Conservation (phyloP, 371 early-diverging fungal species). For the Saksenaea oblongispora region DNA sequence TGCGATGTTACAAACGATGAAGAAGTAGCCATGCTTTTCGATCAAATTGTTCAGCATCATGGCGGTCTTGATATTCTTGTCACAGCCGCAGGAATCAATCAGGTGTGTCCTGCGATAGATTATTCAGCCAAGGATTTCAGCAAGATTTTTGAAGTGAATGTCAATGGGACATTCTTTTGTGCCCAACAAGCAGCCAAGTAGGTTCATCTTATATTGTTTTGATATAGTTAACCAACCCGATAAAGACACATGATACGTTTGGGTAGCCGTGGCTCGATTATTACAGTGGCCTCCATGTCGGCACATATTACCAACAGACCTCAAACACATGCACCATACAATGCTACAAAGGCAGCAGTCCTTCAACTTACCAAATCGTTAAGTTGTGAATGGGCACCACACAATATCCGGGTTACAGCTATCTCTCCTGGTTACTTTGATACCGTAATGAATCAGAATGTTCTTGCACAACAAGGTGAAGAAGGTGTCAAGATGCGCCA, state of each 20-base stretch:
- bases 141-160: conserved; percentile 36
- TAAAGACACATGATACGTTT: conserved; percentile 37
- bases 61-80: conserved; percentile 30
- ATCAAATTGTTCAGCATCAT: conserved; percentile 30
- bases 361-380: conserved; percentile 42
- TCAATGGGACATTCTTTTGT: conserved; percentile 35
- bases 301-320: conserved; percentile 39
- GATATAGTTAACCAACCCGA: not conserved
- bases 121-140: conserved; percentile 26
- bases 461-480: conserved; percentile 33
- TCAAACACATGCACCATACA: conserved; percentile 43
- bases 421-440: conserved; percentile 48
- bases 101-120: conserved; percentile 26
- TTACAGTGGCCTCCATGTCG: conserved; percentile 48
- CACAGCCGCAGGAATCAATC: conserved; percentile 29
- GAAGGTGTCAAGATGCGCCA: conserved; percentile 25
- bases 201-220: not conserved
- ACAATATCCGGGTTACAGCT: conserved; percentile 43
- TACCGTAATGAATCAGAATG: conserved; percentile 33
- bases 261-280: conserved; percentile 33
- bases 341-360: conserved; percentile 50
- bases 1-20: conserved; percentile 40
- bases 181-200: conserved; percentile 43
- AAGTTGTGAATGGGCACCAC: conserved; percentile 49
- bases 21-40: conserved; percentile 29